A percentile compares a stretch with the other conserved stretches of the same genome.
phyloP scores from a whole-genome alignment of 352 stramenopile genomes.

The Phytopythium oedochilum region DNA sequence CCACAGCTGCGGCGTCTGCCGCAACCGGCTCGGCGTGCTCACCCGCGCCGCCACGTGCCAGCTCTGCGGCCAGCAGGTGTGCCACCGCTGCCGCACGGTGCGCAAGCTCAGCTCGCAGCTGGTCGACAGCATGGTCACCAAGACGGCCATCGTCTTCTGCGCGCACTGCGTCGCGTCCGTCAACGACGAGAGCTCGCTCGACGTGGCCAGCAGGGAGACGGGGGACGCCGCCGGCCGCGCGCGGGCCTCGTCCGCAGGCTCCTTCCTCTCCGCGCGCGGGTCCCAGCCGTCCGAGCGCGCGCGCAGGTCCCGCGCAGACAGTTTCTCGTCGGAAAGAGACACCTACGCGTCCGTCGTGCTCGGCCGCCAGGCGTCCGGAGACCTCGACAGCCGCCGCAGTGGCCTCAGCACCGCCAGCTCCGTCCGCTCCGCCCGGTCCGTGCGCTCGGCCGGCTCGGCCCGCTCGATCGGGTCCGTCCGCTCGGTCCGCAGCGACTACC shows the following conservation, averaged over 20 bases:
- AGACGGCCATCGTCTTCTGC: slow-evolving; percentile 57
- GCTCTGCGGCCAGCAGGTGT: slow-evolving; percentile 39
- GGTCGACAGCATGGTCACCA: slow-evolving; percentile 30
- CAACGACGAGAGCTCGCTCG: slow-evolving; percentile 43
- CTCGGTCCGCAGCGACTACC: slow-evolving; percentile 14
- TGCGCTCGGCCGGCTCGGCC: too few relatives aligned
- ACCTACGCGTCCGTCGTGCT: slow-evolving; percentile 7
- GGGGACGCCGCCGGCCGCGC: slow-evolving; percentile 33
- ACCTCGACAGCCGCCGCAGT: slow-evolving; percentile 20
- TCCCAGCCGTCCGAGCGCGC: slow-evolving; percentile 7
- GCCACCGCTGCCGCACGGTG: slow-evolving; percentile 34
- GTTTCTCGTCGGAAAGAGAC: slow-evolving; percentile 36
- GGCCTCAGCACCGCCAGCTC: slow-evolving; percentile 14
- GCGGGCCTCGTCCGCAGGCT: slow-evolving; percentile 27
- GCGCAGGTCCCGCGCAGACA: slow-evolving; percentile 11
- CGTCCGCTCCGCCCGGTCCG: too few relatives aligned
- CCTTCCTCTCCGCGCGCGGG: neutral
- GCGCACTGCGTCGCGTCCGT: slow-evolving; percentile 54
- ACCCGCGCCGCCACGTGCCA: slow-evolving; percentile 30
- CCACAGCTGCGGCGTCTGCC: slow-evolving; percentile 32
- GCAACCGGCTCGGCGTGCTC: slow-evolving; percentile 21
- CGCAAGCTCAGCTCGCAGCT: slow-evolving; percentile 41
- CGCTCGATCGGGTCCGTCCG: too few relatives aligned
- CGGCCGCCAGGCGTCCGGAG: neutral
- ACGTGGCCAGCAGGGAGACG: slow-evolving; percentile 59